Conservation (phyloP, 805 yeast species). For the Ogataea nakhonphanomensis region DNA sequence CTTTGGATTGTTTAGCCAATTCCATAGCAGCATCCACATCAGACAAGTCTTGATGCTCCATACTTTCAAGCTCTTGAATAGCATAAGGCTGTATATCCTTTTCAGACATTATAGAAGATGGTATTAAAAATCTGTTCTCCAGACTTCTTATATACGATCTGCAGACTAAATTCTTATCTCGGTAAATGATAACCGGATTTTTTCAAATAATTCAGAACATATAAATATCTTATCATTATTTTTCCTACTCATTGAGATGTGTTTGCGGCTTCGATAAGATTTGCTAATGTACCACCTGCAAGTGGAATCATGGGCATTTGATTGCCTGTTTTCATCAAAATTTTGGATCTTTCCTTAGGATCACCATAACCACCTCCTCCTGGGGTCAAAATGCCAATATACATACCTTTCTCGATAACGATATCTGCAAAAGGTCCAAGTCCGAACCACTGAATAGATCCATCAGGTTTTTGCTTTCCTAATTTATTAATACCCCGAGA, state of each 20-base stretch:
- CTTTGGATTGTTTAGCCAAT: slow-evolving; percentile 25
- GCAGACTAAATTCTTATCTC: slow-evolving; percentile 4
- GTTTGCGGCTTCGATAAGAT: slow-evolving; percentile 23
- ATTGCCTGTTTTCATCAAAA: slow-evolving; percentile 6
- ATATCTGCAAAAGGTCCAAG: slow-evolving; percentile 9
- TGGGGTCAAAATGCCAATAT: slow-evolving; percentile 6
- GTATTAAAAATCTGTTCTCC: no score
- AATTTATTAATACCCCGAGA: slow-evolving; percentile 38
- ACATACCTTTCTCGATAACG: slow-evolving; percentile 7
- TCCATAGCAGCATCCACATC: slow-evolving; percentile 41
- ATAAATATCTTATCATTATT: not conserved
- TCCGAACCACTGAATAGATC: slow-evolving; percentile 9
- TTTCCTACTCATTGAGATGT: slow-evolving; percentile 9
- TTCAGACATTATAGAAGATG: slow-evolving; percentile 2
- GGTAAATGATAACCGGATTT: slow-evolving; percentile 8
- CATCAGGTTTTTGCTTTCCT: slow-evolving; percentile 11
- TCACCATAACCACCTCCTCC: slow-evolving; percentile 12
- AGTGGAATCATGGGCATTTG: slow-evolving; percentile 13
- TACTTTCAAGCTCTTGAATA: not conserved
- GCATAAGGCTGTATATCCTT: not conserved
- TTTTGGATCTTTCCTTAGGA: slow-evolving; percentile 3
- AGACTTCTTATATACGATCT: not conserved
- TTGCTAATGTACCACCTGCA: slow-evolving; percentile 23
- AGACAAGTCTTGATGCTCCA: not conserved
- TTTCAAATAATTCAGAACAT: not conserved